phyloP scores from a whole-genome alignment of 164 flowering plant genomes.

The Magnolia sinica region DNA sequence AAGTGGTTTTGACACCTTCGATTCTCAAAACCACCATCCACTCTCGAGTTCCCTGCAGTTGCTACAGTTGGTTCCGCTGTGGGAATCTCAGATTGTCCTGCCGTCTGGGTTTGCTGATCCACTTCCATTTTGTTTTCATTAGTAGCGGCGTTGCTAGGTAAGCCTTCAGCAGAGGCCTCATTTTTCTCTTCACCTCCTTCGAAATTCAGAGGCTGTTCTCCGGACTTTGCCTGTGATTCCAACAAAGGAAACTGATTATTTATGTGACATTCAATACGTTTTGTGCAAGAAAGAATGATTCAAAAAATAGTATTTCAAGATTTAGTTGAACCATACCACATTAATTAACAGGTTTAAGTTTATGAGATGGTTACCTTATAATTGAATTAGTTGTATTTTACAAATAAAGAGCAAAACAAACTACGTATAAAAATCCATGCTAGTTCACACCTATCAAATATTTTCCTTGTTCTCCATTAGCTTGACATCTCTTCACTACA shows the following conservation, averaged over 20 bases:
- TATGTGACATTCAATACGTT: too few relatives aligned
- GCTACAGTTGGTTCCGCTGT: constrained; percentile 3
- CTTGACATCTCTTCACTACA: too few relatives aligned
- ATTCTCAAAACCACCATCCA: constrained; percentile 6
- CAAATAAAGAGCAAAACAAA: too few relatives aligned
- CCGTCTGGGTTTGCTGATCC: constrained; percentile 6
- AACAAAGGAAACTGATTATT: not conserved
- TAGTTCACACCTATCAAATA: too few relatives aligned
- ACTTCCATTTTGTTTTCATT: constrained; percentile 5
- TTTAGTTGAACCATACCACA: too few relatives aligned
- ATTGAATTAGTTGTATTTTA: too few relatives aligned
- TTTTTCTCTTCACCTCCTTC: constrained; percentile 13
- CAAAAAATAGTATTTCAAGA: too few relatives aligned
- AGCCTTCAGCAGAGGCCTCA: constrained; percentile 7
- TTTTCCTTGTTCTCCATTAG: too few relatives aligned
- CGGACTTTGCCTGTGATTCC: constrained; percentile 17
- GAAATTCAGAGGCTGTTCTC: constrained; percentile 14
- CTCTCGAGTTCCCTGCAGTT: not conserved
- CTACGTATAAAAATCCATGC: too few relatives aligned
- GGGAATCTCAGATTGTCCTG: not conserved
- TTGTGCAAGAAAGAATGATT: too few relatives aligned
- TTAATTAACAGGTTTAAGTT: too few relatives aligned
- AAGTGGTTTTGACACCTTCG: constrained; percentile 3
- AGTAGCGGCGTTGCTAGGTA: not conserved
- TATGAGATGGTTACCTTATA: too few relatives aligned